These are phyloP conservation scores for Neotropicomus parvogracilis DNA, from an alignment of 1,284 basidiomycete genomes.

Conservation along the genomic window DNA sequence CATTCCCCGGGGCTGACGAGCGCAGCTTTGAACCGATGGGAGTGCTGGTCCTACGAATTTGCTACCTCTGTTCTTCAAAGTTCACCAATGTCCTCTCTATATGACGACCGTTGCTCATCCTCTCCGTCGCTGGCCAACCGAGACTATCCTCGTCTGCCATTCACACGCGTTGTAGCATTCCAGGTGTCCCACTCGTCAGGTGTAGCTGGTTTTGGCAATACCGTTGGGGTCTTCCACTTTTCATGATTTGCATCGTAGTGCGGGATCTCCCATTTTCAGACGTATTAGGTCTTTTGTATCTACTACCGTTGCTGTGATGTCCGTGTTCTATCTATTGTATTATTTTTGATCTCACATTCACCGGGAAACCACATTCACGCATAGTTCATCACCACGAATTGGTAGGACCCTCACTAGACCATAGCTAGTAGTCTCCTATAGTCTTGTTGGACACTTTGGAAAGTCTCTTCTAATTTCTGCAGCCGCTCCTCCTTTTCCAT, in stretches of 20 bases:
- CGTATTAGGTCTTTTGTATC: slow-evolving; percentile 19
- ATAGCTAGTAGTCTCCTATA: slow-evolving; percentile 78
- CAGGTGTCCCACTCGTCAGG: slow-evolving; percentile 46
- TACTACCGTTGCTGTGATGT: slow-evolving; percentile 14
- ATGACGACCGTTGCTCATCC: slow-evolving; percentile 21
- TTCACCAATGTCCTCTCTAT: slow-evolving; percentile 49
- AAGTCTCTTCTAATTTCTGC: slow-evolving; percentile 91
- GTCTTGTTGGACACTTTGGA: slow-evolving; percentile 82
- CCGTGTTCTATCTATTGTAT: slow-evolving; percentile 29
- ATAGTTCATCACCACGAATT: neutral
- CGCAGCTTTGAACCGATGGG: slow-evolving; percentile 72
- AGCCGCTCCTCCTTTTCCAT: slow-evolving; percentile 82
- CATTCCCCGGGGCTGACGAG: slow-evolving; percentile 49
- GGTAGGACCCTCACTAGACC: slow-evolving; percentile 28
- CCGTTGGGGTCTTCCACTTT: slow-evolving; percentile 62
- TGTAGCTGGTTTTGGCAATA: slow-evolving; percentile 77
- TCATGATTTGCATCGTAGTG: slow-evolving; percentile 20
- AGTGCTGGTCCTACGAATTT: slow-evolving; percentile 72
- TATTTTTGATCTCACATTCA: slow-evolving; percentile 12
- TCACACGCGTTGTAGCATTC: slow-evolving; percentile 70
- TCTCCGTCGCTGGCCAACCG: slow-evolving; percentile 16
- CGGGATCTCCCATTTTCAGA: neutral
- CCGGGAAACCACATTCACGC: neutral
- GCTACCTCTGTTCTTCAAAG: slow-evolving; percentile 44
- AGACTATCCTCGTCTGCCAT: slow-evolving; percentile 59